Evolutionary conservation across 768 basidiomycete genomes (phyloP), one percentile per base, ranked within the genome.

Genomic region (Russula compacta): DNA sequence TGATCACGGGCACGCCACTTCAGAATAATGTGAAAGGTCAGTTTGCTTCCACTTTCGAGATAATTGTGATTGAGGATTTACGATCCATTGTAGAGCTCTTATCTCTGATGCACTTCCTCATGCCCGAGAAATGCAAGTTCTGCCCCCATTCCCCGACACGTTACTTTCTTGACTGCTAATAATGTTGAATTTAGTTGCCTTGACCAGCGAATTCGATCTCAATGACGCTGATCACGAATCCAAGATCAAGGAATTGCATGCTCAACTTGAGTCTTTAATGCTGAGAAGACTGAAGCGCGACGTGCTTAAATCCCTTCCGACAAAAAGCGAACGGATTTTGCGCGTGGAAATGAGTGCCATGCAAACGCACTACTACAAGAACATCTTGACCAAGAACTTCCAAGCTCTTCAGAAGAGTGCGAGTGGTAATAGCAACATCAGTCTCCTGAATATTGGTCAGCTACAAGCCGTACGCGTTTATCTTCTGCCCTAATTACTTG

Each of bases 11-110:
- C 15, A 99, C 97, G 2, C 97, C 97, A 29, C 77, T 99, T 57
- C 97, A 99, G 73, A 99, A 99, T 77, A 99, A 97, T 71, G 95
- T 99, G 68, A 98, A 93, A 79, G 95, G 95, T 93, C 67, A 47
- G 78, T 42, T 59, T 48, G 21, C 42, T 24, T 8, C 29, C 29
- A 55, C 40, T 32, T 53, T 50, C 14, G 14, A 29, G 21, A n/a
- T 42, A 38, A 62, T 66, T 54, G 44, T 61, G 67, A 44, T 66
- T 1, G 8, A 33, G 38, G 29, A 50, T 53, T 59, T 19, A 46
- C 56, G 43, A 52, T 52, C 56, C 55, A 21, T 49, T 56, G 7
- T 69, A 97, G 97, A 99, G 73, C 76, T 99, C 39, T 78, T 98
- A 44, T 92, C 97, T 9, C 76, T 98, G 72, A 98, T 98, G 95